These are phyloP conservation scores for Coniferiporia sulphurascens DNA, from an alignment of 1,284 basidiomycete genomes.

Conservation along the genomic window DNA sequence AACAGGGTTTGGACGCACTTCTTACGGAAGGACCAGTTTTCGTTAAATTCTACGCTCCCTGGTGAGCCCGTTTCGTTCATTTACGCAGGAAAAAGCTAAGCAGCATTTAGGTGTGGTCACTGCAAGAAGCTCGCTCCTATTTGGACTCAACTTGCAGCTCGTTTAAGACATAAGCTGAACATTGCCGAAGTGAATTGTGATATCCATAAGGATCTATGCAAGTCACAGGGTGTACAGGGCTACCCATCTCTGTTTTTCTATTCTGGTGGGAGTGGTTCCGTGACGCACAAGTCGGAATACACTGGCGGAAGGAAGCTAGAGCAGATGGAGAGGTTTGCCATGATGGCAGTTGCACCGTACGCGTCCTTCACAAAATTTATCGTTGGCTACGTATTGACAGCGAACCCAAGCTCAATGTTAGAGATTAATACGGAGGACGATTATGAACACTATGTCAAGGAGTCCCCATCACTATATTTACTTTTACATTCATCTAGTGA, in stretches of 20 bases:
- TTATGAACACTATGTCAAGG: slow-evolving; percentile 45
- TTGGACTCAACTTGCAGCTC: slow-evolving; percentile 69
- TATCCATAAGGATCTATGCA: slow-evolving; percentile 60
- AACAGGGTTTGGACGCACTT: slow-evolving; percentile 44
- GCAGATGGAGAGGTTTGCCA: slow-evolving; percentile 64
- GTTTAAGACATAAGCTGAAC: slow-evolving; percentile 64
- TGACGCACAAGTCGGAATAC: slow-evolving; percentile 60
- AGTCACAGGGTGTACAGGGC: slow-evolving; percentile 57
- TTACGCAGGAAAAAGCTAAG: background rate
- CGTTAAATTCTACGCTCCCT: slow-evolving; percentile 90
- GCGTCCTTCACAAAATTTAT: slow-evolving; percentile 24
- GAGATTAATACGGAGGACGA: slow-evolving; percentile 45
- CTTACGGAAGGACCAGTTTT: slow-evolving; percentile 65
- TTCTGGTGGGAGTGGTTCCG: slow-evolving; percentile 36
- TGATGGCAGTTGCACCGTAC: slow-evolving; percentile 62
- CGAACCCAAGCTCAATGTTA: slow-evolving; percentile 33
- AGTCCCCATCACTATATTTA: slow-evolving; percentile 68
- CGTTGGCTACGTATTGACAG: background rate
- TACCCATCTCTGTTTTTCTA: slow-evolving; percentile 81
- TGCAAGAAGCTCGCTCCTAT: slow-evolving; percentile 85
- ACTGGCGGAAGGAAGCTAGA: slow-evolving; percentile 62
- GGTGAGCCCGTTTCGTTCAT: slow-evolving; percentile 39
- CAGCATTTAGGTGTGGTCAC: slow-evolving; percentile 66
- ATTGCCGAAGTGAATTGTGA: slow-evolving; percentile 89
- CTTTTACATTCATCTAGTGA: slow-evolving; percentile 57